Conservation (phyloP, 2,329 filamentous ascomycete genomes). For the Madurella mycetomatis region DNA sequence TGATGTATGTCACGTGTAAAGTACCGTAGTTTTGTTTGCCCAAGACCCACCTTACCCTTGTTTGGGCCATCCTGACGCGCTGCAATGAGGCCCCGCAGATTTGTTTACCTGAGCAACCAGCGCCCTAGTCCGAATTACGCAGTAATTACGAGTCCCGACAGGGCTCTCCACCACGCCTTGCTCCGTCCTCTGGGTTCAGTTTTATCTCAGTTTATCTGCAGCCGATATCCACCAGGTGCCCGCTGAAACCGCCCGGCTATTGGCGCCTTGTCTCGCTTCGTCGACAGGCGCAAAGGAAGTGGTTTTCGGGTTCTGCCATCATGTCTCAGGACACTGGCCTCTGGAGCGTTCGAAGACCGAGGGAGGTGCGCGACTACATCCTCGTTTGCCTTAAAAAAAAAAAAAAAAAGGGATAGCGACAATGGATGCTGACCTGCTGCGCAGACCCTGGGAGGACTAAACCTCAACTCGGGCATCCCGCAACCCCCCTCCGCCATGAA, state of each 20-base stretch:
- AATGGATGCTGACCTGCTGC: neutral
- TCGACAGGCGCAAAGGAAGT: slow-evolving; percentile 1
- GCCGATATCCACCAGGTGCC: neutral
- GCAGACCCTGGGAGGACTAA: slow-evolving; percentile 82
- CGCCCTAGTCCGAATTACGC: neutral
- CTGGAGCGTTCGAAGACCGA: slow-evolving; percentile 86
- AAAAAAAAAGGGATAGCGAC: neutral
- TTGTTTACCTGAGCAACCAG: slow-evolving; percentile 26
- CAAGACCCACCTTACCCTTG: slow-evolving; percentile 1
- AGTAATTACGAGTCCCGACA: slow-evolving; percentile 7
- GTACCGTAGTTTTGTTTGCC: neutral
- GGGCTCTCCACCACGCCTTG: neutral
- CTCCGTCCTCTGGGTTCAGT: neutral
- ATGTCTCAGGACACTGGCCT: slow-evolving; percentile 87
- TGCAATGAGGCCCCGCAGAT: slow-evolving; percentile 19
- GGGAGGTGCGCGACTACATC: slow-evolving; percentile 62
- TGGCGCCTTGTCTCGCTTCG: neutral
- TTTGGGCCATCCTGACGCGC: slow-evolving; percentile 1
- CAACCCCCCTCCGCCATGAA: slow-evolving; percentile 93
- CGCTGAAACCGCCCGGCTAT: neutral
- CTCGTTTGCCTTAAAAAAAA: slow-evolving; percentile 3
- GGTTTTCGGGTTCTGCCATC: slow-evolving; percentile 25
- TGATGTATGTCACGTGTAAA: slow-evolving; percentile 16
- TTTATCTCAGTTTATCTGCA: neutral
- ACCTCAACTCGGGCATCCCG: slow-evolving; percentile 77